These are phyloP conservation scores for Kwoniella sp. DNA, from an alignment of 768 basidiomycete genomes.

Conservation along the genomic window DNA sequence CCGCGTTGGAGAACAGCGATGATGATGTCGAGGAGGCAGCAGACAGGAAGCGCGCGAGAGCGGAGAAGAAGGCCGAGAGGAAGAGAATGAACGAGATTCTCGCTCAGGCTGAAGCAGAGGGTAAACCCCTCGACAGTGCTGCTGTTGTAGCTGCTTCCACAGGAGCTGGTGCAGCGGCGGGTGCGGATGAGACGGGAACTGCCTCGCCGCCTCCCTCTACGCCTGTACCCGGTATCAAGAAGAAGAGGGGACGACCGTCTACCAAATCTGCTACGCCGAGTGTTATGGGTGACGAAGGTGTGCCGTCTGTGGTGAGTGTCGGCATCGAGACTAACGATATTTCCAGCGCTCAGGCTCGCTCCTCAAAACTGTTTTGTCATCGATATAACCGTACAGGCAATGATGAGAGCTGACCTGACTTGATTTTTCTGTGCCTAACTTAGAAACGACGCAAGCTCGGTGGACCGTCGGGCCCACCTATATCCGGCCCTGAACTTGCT, in stretches of 20 bases:
- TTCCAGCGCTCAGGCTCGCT: background rate
- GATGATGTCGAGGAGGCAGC: constrained; percentile 52
- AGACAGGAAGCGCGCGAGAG: constrained; percentile 34
- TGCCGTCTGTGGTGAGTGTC: constrained; percentile 30
- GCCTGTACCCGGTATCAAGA: constrained; percentile 11
- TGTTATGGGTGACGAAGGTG: constrained; percentile 38
- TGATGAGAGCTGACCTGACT: too few species aligned
- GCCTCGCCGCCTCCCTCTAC: constrained; percentile 6
- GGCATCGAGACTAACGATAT: too few species aligned
- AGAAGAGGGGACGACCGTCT: constrained; percentile 43
- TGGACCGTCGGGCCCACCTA: constrained; percentile 17
- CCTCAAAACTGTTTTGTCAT: background rate
- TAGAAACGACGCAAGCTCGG: constrained; percentile 52
- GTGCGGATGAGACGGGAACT: constrained; percentile 4
- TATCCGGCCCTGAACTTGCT: constrained; percentile 28
- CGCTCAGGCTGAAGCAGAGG: constrained; percentile 44
- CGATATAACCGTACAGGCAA: too few species aligned
- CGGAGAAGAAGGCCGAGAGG: constrained; percentile 35
- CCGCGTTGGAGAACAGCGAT: constrained; percentile 57
- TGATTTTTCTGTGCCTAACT: background rate
- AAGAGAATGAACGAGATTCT: constrained; percentile 37
- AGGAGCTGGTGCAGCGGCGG: constrained; percentile 63
- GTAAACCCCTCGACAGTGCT: constrained; percentile 60
- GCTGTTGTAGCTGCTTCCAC: constrained; percentile 47
- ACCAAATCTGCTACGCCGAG: constrained; percentile 38